Base-by-base conservation (phyloP, 345 rosid genomes). In the Rubroshorea leprosula region DNA sequence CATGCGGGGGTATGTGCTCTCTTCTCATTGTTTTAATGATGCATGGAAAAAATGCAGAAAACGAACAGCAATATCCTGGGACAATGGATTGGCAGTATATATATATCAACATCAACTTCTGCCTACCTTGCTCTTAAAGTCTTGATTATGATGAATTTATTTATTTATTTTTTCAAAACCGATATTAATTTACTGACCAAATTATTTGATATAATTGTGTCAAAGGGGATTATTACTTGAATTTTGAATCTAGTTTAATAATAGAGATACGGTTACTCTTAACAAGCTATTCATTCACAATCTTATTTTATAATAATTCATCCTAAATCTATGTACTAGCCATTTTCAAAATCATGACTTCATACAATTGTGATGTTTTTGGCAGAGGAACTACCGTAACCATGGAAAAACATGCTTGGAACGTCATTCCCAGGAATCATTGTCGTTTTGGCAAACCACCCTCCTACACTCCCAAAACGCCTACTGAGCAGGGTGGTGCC, bases 121-220 rank as follows among this genome's bases (percentile, higher is more conserved):
- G 96, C 61, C 77, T 82, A 49, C 83, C 96, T 44, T 89, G 96
- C 69, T 82, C 94, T 19, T 89, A 71, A 73, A 80, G 78, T 91
- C 73, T 27, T 27, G 41, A 35, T 6, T 35, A 6, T 8, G 41
- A 2, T 35, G 12, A 35, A 35, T n/a, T n/a, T n/a, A n/a, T n/a
- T n/a, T n/a, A n/a, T n/a, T n/a, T n/a, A n/a, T n/a, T n/a, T n/a
- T n/a, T n/a, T n/a, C n/a, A n/a, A n/a, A n/a, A n/a, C n/a, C n/a
- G n/a, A n/a, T n/a, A n/a, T n/a, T n/a, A n/a, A n/a, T n/a, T n/a
- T n/a, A n/a, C n/a, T n/a, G n/a, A n/a, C n/a, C n/a, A n/a, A n/a
- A n/a, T n/a, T n/a, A n/a, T n/a, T n/a, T n/a, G n/a, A n/a, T n/a
- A n/a, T n/a, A n/a, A n/a, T n/a, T n/a, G n/a, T n/a, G n/a, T n/a